phyloP scores from a whole-genome alignment of 2,329 filamentous ascomycete species.

The Verticillium isaacii region DNA sequence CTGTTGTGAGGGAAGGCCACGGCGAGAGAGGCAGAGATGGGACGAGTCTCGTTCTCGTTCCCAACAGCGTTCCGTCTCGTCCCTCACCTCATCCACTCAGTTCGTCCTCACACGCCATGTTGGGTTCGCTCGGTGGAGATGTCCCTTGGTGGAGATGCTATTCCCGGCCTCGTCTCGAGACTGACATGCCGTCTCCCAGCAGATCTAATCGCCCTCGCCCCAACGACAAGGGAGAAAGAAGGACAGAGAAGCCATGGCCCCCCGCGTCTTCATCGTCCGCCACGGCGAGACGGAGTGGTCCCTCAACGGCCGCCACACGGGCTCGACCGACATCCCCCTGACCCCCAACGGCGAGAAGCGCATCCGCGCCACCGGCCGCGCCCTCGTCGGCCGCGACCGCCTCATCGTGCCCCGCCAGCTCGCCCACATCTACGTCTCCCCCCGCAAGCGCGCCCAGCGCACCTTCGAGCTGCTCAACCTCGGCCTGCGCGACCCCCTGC shows the following conservation, averaged over 20 bases:
- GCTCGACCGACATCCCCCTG: conserved; percentile 78
- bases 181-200: neutral
- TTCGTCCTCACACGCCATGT: neutral
- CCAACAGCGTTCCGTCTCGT: neutral
- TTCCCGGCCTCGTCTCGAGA: neutral
- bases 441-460: conserved; percentile 74
- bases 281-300: conserved; percentile 98
- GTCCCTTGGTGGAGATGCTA: neutral
- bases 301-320: conserved; percentile 79
- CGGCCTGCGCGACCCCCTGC: conserved; percentile 62
- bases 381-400: conserved; percentile 77
- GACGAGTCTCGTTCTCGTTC: neutral
- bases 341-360: conserved; percentile 77
- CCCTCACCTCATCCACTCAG: neutral
- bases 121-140: neutral
- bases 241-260: conserved; percentile 33
- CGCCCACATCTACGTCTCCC: conserved; percentile 84
- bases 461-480: conserved; percentile 87
- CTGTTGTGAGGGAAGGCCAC: too few relatives aligned
- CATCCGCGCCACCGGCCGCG: conserved; percentile 71
- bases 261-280: conserved; percentile 75
- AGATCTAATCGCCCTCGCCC: neutral
- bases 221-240: too few relatives aligned
- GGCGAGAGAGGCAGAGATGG: neutral
- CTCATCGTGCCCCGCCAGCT: conserved; percentile 80